phyloP scores from a whole-genome alignment of 2,329 filamentous ascomycete species.

The Fusarium setosum region DNA sequence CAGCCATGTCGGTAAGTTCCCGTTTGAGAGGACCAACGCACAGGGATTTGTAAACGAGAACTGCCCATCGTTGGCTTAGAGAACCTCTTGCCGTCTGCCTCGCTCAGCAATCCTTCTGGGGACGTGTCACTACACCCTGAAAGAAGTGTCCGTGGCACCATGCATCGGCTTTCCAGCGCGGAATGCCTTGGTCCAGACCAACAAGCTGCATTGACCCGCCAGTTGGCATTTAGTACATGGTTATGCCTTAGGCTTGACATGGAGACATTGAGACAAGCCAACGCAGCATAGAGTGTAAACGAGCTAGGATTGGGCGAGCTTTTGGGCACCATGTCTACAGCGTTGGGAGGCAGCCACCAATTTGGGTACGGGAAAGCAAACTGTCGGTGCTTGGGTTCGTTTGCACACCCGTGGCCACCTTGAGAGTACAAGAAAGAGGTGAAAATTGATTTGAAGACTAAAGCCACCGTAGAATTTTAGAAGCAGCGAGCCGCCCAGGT shows the following conservation, averaged over 20 bases:
- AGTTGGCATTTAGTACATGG: background rate
- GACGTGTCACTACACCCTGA: constrained; percentile 59
- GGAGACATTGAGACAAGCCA: no score
- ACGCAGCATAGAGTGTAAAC: no score
- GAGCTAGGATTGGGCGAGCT: no score
- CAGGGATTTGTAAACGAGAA: constrained; percentile 53
- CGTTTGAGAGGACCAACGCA: constrained; percentile 52
- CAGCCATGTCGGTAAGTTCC: constrained; percentile 54
- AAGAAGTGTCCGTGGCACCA: constrained; percentile 12
- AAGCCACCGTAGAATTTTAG: background rate
- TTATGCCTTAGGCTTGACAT: no score
- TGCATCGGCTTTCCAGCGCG: background rate
- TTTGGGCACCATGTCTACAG: no score
- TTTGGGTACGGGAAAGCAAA: no score
- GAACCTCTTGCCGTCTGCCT: constrained; percentile 55
- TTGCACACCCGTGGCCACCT: no score
- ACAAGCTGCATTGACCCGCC: constrained; percentile 67
- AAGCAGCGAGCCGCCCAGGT: background rate
- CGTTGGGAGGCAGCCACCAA: no score
- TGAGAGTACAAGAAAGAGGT: no score
- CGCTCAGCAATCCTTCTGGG: constrained; percentile 46
- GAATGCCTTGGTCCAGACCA: constrained; percentile 6
- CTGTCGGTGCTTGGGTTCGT: no score
- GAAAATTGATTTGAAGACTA: background rate
- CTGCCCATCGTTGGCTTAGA: no score